phyloP scores from a whole-genome alignment of 176 grass and related monocot species.

The Lolium perenne region DNA sequence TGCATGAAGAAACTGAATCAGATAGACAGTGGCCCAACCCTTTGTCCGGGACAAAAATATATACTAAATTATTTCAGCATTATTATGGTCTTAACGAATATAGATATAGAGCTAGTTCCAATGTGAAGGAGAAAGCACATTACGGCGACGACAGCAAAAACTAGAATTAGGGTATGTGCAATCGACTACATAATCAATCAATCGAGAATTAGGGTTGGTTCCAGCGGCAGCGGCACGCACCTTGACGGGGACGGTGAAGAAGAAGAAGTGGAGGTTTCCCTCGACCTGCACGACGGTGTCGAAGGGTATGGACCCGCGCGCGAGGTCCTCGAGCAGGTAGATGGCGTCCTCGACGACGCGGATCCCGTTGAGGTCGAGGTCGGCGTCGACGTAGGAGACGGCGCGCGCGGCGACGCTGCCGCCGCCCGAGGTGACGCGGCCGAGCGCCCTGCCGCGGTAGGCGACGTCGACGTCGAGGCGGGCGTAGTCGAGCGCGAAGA shows the following conservation, averaged over 20 bases:
- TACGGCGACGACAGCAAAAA: neutral
- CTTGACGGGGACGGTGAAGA: conserved; percentile 76
- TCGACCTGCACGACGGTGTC: conserved; percentile 71
- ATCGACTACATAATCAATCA: neutral
- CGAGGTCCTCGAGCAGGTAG: conserved; percentile 82
- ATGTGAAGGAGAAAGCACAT: neutral
- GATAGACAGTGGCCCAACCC: neutral
- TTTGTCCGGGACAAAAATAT: neutral
- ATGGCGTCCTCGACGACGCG: conserved; percentile 67
- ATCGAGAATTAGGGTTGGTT: conserved; percentile 30
- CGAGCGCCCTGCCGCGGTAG: conserved; percentile 64
- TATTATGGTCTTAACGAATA: neutral
- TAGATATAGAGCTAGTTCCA: neutral
- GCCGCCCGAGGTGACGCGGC: conserved; percentile 53
- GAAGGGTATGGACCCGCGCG: conserved; percentile 67
- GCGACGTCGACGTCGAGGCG: conserved; percentile 58
- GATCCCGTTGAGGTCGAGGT: conserved; percentile 64
- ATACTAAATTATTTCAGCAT: neutral
- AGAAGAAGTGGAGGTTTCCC: conserved; percentile 64
- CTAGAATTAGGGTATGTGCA: too few relatives aligned
- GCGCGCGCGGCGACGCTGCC: conserved; percentile 60
- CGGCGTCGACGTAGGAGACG: conserved; percentile 68
- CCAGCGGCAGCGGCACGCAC: conserved; percentile 24
- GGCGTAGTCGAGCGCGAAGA: conserved; percentile 67
- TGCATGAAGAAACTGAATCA: neutral